Evolutionary conservation across 1,284 basidiomycete genomes (phyloP), one percentile per base, ranked within the genome.

Genomic region (Singerocomus inundabilis): DNA sequence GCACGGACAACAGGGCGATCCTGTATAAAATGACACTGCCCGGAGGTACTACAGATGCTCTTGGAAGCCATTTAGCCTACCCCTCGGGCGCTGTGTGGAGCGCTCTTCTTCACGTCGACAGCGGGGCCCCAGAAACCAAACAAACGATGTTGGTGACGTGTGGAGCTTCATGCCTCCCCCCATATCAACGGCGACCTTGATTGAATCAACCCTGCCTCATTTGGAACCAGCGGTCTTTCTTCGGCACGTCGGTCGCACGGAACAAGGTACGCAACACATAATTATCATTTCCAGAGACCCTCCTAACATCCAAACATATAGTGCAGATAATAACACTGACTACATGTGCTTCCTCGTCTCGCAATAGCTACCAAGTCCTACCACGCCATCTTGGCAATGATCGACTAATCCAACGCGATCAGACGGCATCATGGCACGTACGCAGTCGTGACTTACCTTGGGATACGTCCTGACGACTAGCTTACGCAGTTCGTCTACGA

Each of bases 381-480:
- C 64, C 64, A 66, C 3, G 64, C 64, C 52, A 69, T 67, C 44
- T 53, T 68, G 45, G 64, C 67, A 39, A 66, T 12, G 25, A 69
- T 55, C 3, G 67, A 66, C 64, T 66, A 13, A 4, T 32, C 6
- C 9, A 24, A 33, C 5, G 6, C 1, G 41, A 31, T 68, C 6
- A 68, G 61, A 35, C 30, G 29, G 33, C 31, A 5, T 34, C 29
- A 3, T 46, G 15, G 24, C 13, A 37, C 2, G 2, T 2, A 4
- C 24, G n/a, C 1, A 16, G 5, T 26, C n/a, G 5, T 5, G 8
- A 49, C 60, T 61, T 43, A 70, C 73, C 56, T 71, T 69, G 3
- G 74, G 73, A 50, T 73, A 73, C 6, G 66, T 66, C 50, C 73
- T 60, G 43, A 73, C 74, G 28, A 75, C 57, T 46, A 73, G 51